Evolutionary conservation across 176 grass and related monocot species (phyloP), one percentile per base, ranked within the genome.

Genomic region (Oryza meyeriana): DNA sequence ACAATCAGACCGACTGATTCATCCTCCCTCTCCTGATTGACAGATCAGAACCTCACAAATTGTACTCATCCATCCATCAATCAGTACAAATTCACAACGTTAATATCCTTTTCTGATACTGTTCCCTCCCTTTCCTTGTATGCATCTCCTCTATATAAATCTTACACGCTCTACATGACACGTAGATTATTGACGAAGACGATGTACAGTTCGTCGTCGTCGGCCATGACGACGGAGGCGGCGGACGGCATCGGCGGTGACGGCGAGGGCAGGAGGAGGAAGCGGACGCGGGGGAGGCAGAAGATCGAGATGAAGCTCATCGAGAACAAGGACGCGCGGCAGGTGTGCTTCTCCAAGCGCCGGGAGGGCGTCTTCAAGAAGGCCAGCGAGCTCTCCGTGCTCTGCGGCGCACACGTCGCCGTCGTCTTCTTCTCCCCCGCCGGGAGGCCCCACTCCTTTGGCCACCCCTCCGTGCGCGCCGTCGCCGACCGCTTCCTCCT

Each of bases 331-430:
- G 76, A 83, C 12, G 74, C 70, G 1, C 71, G 66, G 13, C 89
- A 94, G 63, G 89, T 94, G 45, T 89, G 88, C 74, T 94, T 94
- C 80, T 94, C 92, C 81, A 89, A 94, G 83, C 86, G 86, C 69
- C 86, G 83, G 3, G 12, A 12, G 0, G 92, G 89, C 3, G 70
- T 94, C 41, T 75, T 87, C 83, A 93, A 96, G 90, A 96, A 96
- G 80, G 94, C 94, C 18, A 32, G 27, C 45, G 90, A 96, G 86
- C 72, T 96, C 20, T 82, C 85, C 17, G 85, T 69, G 17, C 85
- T 85, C 3, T 91, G 88, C 41, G 90, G 90, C 71, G 88, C 90
- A 47, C 63, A 87, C 44, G 35, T 92, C 25, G 87, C 76, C 18
- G 24, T 90, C 72, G 8, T 96, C 40, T 80, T 86, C 2, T 96